phyloP scores from a whole-genome alignment of 306 rosid species.

The Fragaria ananassa region DNA sequence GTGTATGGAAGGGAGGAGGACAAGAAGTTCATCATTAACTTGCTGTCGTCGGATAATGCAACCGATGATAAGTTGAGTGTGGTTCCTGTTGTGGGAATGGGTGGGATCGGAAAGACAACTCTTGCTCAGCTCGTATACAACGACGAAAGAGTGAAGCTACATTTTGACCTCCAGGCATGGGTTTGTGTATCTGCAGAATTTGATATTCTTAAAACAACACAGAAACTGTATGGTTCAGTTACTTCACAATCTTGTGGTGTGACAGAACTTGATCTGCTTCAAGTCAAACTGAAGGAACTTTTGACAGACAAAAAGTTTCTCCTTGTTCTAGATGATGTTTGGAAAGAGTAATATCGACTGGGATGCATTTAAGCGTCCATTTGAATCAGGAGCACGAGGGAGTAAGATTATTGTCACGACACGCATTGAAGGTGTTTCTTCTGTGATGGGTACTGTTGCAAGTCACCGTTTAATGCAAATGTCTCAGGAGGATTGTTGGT shows the following conservation, averaged over 20 bases:
- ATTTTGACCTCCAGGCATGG: conserved; percentile 21
- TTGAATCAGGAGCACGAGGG: background rate
- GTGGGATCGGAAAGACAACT: background rate
- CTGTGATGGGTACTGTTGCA: background rate
- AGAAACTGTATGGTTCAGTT: background rate
- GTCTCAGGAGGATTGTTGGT: conserved; percentile 12
- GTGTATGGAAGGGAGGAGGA: conserved; percentile 19
- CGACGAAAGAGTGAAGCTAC: background rate
- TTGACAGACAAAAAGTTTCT: conserved; percentile 15
- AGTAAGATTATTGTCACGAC: conserved; percentile 16
- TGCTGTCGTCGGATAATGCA: background rate
- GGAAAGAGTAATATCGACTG: background rate
- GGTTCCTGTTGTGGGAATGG: conserved; percentile 1
- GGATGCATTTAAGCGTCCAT: background rate
- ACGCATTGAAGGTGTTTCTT: background rate
- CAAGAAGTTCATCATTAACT: conserved; percentile 5
- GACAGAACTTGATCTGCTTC: background rate
- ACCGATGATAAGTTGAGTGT: background rate
- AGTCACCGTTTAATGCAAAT: background rate
- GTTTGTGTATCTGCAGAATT: conserved; percentile 6
- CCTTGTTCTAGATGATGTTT: conserved; percentile 24
- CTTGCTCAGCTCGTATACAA: conserved; percentile 13
- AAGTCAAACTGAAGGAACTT: background rate
- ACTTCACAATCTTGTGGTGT: background rate
- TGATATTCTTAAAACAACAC: conserved; percentile 7